These are phyloP conservation scores for Polychaeton citri DNA, from an alignment of 2,329 filamentous ascomycete species.

Conservation along the genomic window DNA sequence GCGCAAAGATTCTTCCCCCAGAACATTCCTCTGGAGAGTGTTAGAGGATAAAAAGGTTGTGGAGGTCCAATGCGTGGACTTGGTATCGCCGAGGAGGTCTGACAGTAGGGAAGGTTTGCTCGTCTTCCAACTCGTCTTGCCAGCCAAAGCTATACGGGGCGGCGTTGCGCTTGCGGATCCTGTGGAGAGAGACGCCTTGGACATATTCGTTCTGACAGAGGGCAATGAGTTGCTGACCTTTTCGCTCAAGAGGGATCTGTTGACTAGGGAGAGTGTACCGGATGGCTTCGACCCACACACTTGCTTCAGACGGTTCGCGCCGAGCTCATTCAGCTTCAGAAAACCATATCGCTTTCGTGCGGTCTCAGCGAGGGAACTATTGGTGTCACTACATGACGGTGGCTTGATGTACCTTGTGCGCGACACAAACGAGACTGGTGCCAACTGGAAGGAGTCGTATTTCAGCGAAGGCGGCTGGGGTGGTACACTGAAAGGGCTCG, in stretches of 20 bases:
- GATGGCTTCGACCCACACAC: constrained; percentile 63
- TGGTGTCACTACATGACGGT: constrained; percentile 72
- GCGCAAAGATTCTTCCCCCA: constrained; percentile 58
- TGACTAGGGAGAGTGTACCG: constrained; percentile 43
- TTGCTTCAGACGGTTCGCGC: constrained; percentile 60
- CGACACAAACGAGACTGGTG: constrained; percentile 39
- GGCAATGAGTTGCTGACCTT: constrained; percentile 73
- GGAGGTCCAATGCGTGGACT: constrained; percentile 70
- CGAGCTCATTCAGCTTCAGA: constrained; percentile 64
- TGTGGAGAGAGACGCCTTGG: constrained; percentile 62
- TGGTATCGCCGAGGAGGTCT: constrained; percentile 45
- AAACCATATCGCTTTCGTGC: constrained; percentile 70
- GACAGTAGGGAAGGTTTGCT: constrained; percentile 40
- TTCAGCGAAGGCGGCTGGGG: constrained; percentile 61
- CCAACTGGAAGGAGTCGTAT: constrained; percentile 55
- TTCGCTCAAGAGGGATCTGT: constrained; percentile 69
- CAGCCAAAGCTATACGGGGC: constrained; percentile 62
- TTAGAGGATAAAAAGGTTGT: constrained; percentile 67
- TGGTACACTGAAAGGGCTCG: constrained; percentile 47
- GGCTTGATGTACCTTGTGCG: constrained; percentile 59
- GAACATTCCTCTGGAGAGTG: constrained; percentile 83
- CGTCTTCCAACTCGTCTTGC: constrained; percentile 66
- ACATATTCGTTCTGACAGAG: constrained; percentile 66
- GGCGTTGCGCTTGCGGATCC: constrained; percentile 76
- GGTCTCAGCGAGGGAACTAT: constrained; percentile 56